A percentile compares a stretch with the other conserved stretches of the same genome.
Conservation (phyloP, 83 land plant species). For the Picea engelmannii region DNA sequence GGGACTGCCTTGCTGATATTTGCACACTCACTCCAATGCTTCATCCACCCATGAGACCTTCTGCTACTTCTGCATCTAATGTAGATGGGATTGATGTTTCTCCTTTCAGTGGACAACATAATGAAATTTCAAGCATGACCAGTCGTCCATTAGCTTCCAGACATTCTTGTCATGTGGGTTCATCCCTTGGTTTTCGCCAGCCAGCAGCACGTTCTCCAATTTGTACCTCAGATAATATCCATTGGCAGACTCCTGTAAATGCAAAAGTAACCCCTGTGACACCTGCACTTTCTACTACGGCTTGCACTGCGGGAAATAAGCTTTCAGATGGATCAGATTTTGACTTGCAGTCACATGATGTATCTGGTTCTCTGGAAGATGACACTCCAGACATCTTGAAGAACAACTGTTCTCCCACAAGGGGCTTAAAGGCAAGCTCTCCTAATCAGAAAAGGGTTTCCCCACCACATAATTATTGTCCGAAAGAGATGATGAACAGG, state of each 20-base stretch:
- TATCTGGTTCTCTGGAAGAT: constrained; percentile 38
- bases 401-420: constrained; percentile 38
- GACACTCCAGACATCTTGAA: constrained; percentile 70
- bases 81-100: constrained; percentile 30
- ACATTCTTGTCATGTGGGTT: constrained; percentile 7
- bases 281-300: constrained; percentile 19
- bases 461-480: constrained; percentile 43
- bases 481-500: constrained; percentile 25
- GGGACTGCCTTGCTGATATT: constrained; percentile 41
- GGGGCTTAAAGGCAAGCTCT: constrained; percentile 59
- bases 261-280: constrained; percentile 19
- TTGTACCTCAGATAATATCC: constrained; percentile 11
- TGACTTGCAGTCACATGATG: constrained; percentile 7
- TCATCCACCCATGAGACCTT: constrained; percentile 23
- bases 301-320: constrained; percentile 12
- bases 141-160: constrained; percentile 1
- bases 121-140: constrained; percentile 12
- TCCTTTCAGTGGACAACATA: constrained; percentile 30
- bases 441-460: constrained; percentile 81
- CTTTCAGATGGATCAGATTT: constrained; percentile 13
- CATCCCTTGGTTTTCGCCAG: constrained; percentile 9
- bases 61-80: constrained; percentile 22
- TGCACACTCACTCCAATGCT: constrained; percentile 40
- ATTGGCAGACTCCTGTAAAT: constrained; percentile 17
- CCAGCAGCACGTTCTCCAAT: constrained; percentile 7